Percentiles rank a stretch among this genome's conserved stretches.
Conservation (phyloP, 2,329 filamentous ascomycete genomes). For the Aspergillus japonicus region DNA sequence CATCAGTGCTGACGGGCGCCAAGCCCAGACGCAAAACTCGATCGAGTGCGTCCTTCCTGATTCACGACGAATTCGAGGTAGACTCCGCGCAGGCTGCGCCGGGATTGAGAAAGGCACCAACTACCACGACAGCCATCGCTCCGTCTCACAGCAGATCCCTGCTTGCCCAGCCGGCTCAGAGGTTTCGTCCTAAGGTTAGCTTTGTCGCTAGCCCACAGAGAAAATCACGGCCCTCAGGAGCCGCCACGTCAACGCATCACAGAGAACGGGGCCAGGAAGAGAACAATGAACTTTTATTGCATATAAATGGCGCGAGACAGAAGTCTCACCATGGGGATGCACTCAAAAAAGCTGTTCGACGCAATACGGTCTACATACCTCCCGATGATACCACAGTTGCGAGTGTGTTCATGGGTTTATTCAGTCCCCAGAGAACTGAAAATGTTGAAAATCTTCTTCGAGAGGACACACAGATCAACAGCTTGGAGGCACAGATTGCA, state of each 20-base stretch:
- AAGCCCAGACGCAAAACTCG: conserved; percentile 32
- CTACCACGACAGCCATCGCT: conserved; percentile 5
- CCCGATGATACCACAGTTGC: conserved; percentile 44
- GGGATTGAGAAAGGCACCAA: conserved; percentile 21
- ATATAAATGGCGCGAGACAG: conserved; percentile 11
- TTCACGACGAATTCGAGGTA: conserved; percentile 39
- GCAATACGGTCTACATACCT: conserved; percentile 44
- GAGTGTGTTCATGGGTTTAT: conserved; percentile 45
- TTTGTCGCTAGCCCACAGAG: conserved; percentile 24
- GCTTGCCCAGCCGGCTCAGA: conserved; percentile 42
- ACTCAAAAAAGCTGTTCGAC: conserved; percentile 34
- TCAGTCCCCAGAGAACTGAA: conserved; percentile 40
- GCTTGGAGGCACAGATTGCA: conserved; percentile 35
- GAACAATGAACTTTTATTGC: conserved; percentile 19
- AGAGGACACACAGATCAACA: conserved; percentile 29
- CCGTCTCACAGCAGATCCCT: conserved; percentile 34
- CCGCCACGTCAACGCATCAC: conserved; percentile 7
- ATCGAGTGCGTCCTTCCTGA: conserved; percentile 32
- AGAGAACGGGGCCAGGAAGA: conserved; percentile 13
- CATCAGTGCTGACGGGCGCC: conserved; percentile 28
- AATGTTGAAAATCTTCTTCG: background rate
- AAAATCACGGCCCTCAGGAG: conserved; percentile 12
- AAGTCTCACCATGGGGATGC: conserved; percentile 13
- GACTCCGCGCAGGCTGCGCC: conserved; percentile 11
- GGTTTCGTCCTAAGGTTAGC: conserved; percentile 37